Evolutionary conservation across 768 basidiomycete genomes (phyloP).

Genomic region (Mycena belliarum): DNA sequence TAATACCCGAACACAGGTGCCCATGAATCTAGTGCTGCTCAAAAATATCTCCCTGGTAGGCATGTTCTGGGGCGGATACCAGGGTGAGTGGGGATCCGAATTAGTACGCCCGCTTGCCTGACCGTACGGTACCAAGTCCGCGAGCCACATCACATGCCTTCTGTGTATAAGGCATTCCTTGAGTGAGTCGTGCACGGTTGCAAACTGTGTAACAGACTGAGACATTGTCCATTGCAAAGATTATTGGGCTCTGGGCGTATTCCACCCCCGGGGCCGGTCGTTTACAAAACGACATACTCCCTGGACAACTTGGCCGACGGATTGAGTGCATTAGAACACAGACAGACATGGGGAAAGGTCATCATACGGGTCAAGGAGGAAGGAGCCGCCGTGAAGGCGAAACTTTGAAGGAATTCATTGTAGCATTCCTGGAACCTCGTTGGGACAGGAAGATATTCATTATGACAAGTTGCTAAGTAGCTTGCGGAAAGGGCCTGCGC

Average conservation of each 20-base stretch:
- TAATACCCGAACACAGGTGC: slow-evolving; percentile 56
- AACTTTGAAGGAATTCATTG: slow-evolving; percentile 41
- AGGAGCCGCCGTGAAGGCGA: slow-evolving; percentile 34
- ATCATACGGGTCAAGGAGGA: slow-evolving; percentile 62
- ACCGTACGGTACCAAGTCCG: slow-evolving; percentile 41
- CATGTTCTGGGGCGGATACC: slow-evolving; percentile 33
- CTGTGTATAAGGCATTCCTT: slow-evolving; percentile 74
- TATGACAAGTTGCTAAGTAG: too few species aligned
- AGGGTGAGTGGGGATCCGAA: background rate
- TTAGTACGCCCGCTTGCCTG: background rate
- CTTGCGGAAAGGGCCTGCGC: too few species aligned
- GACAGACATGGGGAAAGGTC: slow-evolving; percentile 93
- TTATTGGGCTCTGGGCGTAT: slow-evolving; percentile 67
- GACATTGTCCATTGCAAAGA: too few species aligned
- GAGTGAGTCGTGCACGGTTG: slow-evolving; percentile 49
- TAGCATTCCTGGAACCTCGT: too few species aligned
- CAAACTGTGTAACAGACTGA: too few species aligned
- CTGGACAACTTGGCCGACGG: slow-evolving; percentile 70
- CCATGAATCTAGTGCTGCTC: slow-evolving; percentile 78
- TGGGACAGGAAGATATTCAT: too few species aligned
- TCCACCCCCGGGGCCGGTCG: slow-evolving; percentile 50
- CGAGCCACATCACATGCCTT: slow-evolving; percentile 62
- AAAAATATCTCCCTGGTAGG: slow-evolving; percentile 88
- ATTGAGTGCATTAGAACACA: slow-evolving; percentile 69
- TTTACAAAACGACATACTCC: slow-evolving; percentile 69